phyloP scores from a whole-genome alignment of 1,284 basidiomycete genomes.

The Cryptococcus maquisensis region DNA sequence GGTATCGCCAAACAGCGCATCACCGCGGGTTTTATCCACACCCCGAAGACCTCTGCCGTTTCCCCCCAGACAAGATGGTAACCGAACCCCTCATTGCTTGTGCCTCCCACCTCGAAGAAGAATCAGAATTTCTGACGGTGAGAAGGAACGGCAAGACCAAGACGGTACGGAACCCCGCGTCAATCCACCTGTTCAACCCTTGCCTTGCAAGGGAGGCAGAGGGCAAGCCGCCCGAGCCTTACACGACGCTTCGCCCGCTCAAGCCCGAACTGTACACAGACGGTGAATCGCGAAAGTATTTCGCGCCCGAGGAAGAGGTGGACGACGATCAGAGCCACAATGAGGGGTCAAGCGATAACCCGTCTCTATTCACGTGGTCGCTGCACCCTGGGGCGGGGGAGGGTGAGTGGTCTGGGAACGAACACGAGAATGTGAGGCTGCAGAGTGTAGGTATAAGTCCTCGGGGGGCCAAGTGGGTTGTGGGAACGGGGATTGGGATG shows the following conservation, averaged over 20 bases:
- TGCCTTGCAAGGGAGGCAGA: slow-evolving; percentile 4
- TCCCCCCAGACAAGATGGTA: slow-evolving; percentile 2
- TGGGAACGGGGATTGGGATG: slow-evolving; percentile 20
- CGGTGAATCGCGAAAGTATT: background rate
- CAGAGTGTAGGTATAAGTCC: slow-evolving; percentile 21
- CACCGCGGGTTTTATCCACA: slow-evolving; percentile 15
- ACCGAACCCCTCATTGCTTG: slow-evolving; percentile 16
- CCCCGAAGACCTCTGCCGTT: background rate
- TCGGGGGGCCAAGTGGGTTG: slow-evolving; percentile 27
- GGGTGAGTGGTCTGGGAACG: background rate
- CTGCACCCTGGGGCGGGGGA: background rate
- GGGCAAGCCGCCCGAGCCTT: slow-evolving; percentile 3
- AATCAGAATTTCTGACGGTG: slow-evolving; percentile 1
- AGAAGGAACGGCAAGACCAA: background rate
- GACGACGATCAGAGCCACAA: background rate
- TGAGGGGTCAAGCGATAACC: background rate
- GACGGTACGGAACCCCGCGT: slow-evolving; percentile 1
- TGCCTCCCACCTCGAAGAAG: background rate
- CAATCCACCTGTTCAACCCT: slow-evolving; percentile 7
- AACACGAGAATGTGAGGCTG: slow-evolving; percentile 2
- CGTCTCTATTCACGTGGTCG: slow-evolving; percentile 5
- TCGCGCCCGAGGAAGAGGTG: background rate
- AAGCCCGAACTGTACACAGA: background rate
- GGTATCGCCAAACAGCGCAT: slow-evolving; percentile 11
- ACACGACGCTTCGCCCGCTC: background rate